These are phyloP conservation scores for Sporisorium sorghi DNA, from an alignment of 1,284 basidiomycete species.

Conservation along the genomic window DNA sequence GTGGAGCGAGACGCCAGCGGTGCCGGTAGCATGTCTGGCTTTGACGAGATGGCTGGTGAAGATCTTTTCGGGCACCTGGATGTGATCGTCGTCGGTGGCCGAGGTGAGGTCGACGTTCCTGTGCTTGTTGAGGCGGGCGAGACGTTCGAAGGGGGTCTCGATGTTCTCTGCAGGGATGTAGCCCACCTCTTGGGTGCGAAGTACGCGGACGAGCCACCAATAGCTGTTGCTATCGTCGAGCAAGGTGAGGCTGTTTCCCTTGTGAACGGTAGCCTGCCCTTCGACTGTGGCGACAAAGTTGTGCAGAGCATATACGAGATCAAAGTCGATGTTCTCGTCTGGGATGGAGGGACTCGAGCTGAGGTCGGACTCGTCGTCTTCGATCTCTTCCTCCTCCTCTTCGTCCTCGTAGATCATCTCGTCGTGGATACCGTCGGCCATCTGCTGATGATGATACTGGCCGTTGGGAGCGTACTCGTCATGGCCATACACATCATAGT, in stretches of 20 bases:
- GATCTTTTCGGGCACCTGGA: slow-evolving; percentile 59
- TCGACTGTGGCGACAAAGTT: slow-evolving; percentile 69
- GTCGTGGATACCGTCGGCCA: slow-evolving; percentile 45
- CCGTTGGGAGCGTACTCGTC: slow-evolving; percentile 31
- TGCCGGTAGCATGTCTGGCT: slow-evolving; percentile 50
- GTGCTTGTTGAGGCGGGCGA: slow-evolving; percentile 95
- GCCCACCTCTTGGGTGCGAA: slow-evolving; percentile 84
- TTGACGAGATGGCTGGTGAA: slow-evolving; percentile 63
- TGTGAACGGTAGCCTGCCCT: slow-evolving; percentile 69
- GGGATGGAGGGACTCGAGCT: slow-evolving; percentile 68
- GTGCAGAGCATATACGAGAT: slow-evolving; percentile 69
- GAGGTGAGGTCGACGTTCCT: slow-evolving; percentile 83
- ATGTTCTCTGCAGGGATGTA: slow-evolving; percentile 99
- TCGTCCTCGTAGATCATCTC: slow-evolving; percentile 59
- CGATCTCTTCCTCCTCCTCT: slow-evolving; percentile 59
- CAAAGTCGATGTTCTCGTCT: slow-evolving; percentile 69
- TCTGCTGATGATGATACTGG: slow-evolving; percentile 35
- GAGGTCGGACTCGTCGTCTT: slow-evolving; percentile 67
- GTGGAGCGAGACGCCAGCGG: slow-evolving; percentile 53
- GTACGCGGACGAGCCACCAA: slow-evolving; percentile 69
- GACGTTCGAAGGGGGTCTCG: slow-evolving; percentile 95
- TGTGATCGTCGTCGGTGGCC: slow-evolving; percentile 67
- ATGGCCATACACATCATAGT: slow-evolving; percentile 36
- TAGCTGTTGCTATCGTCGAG: slow-evolving; percentile 69
- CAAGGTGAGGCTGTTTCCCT: slow-evolving; percentile 68